phyloP scores from a whole-genome alignment of 208 protist species.

The Crithidia bombi region DNA sequence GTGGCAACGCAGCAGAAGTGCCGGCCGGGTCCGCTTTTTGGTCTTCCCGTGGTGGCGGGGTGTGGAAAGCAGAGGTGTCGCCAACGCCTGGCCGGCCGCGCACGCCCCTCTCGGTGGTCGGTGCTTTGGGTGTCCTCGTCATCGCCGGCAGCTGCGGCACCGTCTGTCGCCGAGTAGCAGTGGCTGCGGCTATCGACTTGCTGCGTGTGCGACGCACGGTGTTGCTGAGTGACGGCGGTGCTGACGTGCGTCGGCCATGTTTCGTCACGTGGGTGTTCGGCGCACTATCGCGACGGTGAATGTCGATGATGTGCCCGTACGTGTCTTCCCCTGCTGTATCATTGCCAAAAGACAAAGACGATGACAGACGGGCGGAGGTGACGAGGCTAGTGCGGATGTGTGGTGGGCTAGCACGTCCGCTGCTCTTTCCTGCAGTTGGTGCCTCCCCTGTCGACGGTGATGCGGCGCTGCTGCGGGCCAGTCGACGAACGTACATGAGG shows the following conservation, averaged over 20 bases:
- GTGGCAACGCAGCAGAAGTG: background rate
- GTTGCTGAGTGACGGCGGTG: background rate
- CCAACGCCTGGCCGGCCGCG: conserved; percentile 3
- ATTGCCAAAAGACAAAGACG: background rate
- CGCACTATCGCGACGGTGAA: conserved; percentile 6
- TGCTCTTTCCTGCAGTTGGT: background rate
- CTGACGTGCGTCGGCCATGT: conserved; percentile 8
- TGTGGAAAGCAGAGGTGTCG: background rate
- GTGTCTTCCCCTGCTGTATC: background rate
- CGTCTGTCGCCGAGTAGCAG: conserved; percentile 1
- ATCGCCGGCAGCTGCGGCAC: conserved; percentile 12
- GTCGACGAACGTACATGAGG: conserved; percentile 36
- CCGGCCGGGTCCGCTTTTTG: background rate
- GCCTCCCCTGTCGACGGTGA: background rate
- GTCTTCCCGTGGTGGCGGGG: background rate
- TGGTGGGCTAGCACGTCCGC: background rate
- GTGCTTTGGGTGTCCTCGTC: conserved; percentile 5
- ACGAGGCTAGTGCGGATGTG: conserved; percentile 2
- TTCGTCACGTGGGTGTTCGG: background rate
- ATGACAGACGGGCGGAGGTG: conserved; percentile 8
- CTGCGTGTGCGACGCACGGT: background rate
- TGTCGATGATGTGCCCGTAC: conserved; percentile 9
- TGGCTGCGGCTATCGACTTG: background rate
- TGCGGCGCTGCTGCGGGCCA: conserved; percentile 9
- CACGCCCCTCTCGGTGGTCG: background rate